Base-by-base conservation (phyloP, 495 filamentous ascomycete genomes). In the Cenococcum geophilum region DNA sequence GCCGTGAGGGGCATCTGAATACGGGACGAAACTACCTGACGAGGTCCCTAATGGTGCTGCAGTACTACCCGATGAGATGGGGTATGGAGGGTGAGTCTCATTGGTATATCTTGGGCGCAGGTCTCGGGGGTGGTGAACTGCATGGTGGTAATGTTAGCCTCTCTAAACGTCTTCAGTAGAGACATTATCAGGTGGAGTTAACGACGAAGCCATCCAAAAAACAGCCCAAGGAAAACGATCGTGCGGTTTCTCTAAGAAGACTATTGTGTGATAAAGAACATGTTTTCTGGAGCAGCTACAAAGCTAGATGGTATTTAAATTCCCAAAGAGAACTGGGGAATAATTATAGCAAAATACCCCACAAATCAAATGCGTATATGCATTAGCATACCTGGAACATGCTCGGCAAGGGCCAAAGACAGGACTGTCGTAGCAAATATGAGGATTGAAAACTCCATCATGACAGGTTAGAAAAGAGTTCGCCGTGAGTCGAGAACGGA, bases 1-100 rank as follows among this genome's bases (percentile, higher is more conserved):
- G 40, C 18, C 40, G 11, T 18, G 4, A 18, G 40, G 18, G 12
- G 40, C 14, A 45, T 45, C 1, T 14, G 40, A 18, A 14, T 45
- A 16, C 4, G 12, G 18, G 1, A 4, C 40, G 11, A 16, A 45
- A 45, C 18, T 10, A 45, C 40, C 18, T 45, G 40, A 45, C 11
- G 40, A 45, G 18, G 40, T 32, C 6, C 6, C 27, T 32, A 32
- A 2, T 32, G 27, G 27, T 6, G 27, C 27, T 6, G 6, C 27
- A 6, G 27, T 32, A 6, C 27, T 32, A 32, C 27, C 27, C 3
- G 27, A 32, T 32, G 27, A 49, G 6, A 22, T 52, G 10, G 49
- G 49, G 25, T 52, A 52, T 25, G 49, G 49, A 6, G 49, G 20
- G 21, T 52, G 49, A 22, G 49, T 52, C 25, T 52, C 49, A 52